A percentile compares a stretch with the other conserved stretches of the same genome.
Conservation (phyloP, 2,329 filamentous ascomycete species). For the Massarina eburnea region DNA sequence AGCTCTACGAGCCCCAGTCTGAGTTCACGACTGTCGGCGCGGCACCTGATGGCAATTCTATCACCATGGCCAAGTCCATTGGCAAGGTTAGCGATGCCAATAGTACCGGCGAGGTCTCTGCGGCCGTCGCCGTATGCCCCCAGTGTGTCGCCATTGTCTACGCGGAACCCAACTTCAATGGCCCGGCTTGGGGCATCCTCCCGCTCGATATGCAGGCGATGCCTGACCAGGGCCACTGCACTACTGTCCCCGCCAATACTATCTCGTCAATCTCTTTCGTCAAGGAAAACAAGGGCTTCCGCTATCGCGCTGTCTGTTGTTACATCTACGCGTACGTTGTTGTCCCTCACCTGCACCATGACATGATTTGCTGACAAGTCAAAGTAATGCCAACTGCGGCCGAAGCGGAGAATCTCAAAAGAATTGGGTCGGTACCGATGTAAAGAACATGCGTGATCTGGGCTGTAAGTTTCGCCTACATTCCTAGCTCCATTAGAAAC, state of each 20-base stretch:
- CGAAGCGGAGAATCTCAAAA: neutral
- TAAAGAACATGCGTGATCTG: neutral
- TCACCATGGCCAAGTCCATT: neutral
- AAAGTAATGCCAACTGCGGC: neutral
- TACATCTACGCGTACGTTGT: constrained; percentile 1
- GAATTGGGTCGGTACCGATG: neutral
- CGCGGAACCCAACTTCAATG: neutral
- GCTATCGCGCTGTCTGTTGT: neutral
- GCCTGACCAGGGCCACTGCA: neutral
- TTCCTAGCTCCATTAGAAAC: too few species aligned
- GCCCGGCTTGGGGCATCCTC: neutral
- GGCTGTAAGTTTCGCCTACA: neutral
- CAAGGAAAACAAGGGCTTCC: neutral
- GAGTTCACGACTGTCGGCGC: neutral
- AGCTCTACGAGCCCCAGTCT: neutral
- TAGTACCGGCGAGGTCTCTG: neutral
- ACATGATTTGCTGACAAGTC: neutral
- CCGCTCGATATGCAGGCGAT: neutral
- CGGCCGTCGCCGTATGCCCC: neutral
- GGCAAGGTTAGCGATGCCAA: neutral
- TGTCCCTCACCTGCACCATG: neutral
- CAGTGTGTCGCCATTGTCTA: neutral
- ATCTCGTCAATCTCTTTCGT: neutral
- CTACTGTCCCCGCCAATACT: neutral
- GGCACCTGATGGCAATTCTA: neutral